phyloP scores from a whole-genome alignment of 1,284 basidiomycete genomes.

The Pyrrhoderma noxium region DNA sequence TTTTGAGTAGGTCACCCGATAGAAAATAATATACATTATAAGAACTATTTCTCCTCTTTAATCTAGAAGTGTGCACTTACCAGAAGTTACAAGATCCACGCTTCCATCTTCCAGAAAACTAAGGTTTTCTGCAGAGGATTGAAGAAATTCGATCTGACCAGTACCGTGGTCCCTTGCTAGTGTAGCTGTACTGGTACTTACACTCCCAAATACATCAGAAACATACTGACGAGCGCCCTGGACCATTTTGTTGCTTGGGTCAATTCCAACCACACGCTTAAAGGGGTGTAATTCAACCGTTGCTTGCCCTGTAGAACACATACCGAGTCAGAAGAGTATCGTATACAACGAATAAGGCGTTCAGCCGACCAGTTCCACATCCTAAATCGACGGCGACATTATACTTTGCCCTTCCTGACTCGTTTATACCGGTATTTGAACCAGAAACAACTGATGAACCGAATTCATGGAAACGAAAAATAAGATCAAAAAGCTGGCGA shows the following conservation, averaged over 20 bases:
- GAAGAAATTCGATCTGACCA: slow-evolving; percentile 37
- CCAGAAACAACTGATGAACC: not conserved
- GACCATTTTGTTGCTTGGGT: slow-evolving; percentile 73
- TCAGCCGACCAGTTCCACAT: slow-evolving; percentile 66
- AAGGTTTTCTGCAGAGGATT: slow-evolving; percentile 52
- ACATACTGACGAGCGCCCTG: slow-evolving; percentile 44
- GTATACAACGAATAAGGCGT: not conserved
- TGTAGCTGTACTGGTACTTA: slow-evolving; percentile 8
- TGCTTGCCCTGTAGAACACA: slow-evolving; percentile 47
- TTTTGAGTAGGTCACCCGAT: too few species aligned
- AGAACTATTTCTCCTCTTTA: too few species aligned
- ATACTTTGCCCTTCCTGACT: slow-evolving; percentile 31
- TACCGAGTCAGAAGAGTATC: not conserved
- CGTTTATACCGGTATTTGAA: not conserved
- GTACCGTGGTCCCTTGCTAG: not conserved
- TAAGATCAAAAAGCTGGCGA: slow-evolving; percentile 48
- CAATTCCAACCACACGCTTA: slow-evolving; percentile 57
- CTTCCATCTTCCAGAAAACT: slow-evolving; percentile 43
- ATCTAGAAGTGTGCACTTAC: slow-evolving; percentile 29
- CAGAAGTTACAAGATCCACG: slow-evolving; percentile 71
- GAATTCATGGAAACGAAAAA: slow-evolving; percentile 49
- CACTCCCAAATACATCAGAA: slow-evolving; percentile 8
- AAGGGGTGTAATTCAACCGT: slow-evolving; percentile 59
- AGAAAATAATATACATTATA: too few species aligned
- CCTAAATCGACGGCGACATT: slow-evolving; percentile 67